Percentiles rank a stretch among this genome's conserved stretches.
Evolutionary conservation across 1,284 basidiomycete species (phyloP).

Genomic region (Caloboletus firmus): DNA sequence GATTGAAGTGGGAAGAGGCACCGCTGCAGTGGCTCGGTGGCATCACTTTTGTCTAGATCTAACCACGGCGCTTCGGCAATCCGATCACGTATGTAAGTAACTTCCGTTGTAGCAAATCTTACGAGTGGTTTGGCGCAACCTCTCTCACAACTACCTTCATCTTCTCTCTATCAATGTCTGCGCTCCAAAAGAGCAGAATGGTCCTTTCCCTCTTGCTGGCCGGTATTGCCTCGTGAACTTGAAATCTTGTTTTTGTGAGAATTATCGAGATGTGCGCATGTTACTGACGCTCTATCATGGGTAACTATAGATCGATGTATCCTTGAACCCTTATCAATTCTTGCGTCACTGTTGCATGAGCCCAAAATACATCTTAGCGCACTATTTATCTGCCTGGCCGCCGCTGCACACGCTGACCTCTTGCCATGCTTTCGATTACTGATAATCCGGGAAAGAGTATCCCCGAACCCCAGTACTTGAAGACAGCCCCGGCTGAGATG

Average conservation of each 20-base stretch:
- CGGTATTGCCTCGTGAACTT: neutral
- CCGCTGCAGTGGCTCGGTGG: neutral
- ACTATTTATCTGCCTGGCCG: neutral
- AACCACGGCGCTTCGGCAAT: neutral
- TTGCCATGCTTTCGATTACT: slow-evolving; percentile 6
- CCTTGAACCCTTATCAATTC: slow-evolving; percentile 6
- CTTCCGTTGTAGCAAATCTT: neutral
- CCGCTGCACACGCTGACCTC: slow-evolving; percentile 10
- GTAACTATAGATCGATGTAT: too few relatives aligned
- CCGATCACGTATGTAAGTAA: neutral
- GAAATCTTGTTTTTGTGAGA: neutral
- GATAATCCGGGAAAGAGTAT: slow-evolving; percentile 15
- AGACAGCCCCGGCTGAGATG: neutral
- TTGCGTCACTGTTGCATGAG: too few relatives aligned
- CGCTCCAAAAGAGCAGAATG: neutral
- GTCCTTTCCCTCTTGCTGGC: neutral
- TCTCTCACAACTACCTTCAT: neutral
- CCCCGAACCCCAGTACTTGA: slow-evolving; percentile 8
- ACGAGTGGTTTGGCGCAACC: neutral
- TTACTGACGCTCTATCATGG: neutral
- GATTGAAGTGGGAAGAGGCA: neutral
- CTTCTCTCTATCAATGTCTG: neutral
- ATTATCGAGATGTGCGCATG: neutral
- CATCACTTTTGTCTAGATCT: neutral
- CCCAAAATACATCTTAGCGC: neutral